These are phyloP conservation scores for Rhodotorula taiwanensis DNA, from an alignment of 768 basidiomycete genomes.

Conservation along the genomic window DNA sequence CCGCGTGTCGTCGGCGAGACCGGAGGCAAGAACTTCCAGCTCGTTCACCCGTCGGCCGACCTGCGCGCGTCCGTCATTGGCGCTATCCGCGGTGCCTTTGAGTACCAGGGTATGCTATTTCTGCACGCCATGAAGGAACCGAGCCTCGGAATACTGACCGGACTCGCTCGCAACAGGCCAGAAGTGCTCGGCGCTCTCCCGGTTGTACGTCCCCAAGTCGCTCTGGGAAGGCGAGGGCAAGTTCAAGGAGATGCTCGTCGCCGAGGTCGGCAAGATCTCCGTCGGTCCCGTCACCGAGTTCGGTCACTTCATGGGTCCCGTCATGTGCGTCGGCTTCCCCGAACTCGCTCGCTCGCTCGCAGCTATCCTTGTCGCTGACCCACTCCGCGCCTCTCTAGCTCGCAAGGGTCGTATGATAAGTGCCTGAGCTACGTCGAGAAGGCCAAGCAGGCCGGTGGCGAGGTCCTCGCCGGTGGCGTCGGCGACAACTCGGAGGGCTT, in stretches of 20 bases:
- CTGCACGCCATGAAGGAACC: neutral
- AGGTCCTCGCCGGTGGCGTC: constrained; percentile 77
- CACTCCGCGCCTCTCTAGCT: constrained; percentile 49
- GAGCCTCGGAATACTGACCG: neutral
- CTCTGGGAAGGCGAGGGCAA: constrained; percentile 64
- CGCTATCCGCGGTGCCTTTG: constrained; percentile 78
- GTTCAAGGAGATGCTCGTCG: constrained; percentile 72
- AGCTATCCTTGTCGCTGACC: neutral
- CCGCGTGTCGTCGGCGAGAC: constrained; percentile 97
- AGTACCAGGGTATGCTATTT: constrained; percentile 70
- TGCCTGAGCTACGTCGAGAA: constrained; percentile 73
- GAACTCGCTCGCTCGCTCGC: neutral
- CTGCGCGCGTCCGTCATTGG: constrained; percentile 84
- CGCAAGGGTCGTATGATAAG: constrained; percentile 80
- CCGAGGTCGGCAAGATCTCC: constrained; percentile 73
- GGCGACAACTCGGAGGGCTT: constrained; percentile 83
- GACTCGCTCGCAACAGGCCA: constrained; percentile 55
- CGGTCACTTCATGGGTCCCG: constrained; percentile 86
- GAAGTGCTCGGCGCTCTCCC: constrained; percentile 91
- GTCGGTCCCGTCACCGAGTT: constrained; percentile 72
- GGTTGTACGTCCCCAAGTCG: constrained; percentile 80
- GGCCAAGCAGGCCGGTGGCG: constrained; percentile 81
- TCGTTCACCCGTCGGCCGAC: constrained; percentile 81
- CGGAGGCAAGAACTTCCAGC: constrained; percentile 95
- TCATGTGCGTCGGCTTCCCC: constrained; percentile 60